These are phyloP conservation scores for Sugiyamaella pinicola DNA, from an alignment of 1,139 yeast genomes.

Conservation along the genomic window DNA sequence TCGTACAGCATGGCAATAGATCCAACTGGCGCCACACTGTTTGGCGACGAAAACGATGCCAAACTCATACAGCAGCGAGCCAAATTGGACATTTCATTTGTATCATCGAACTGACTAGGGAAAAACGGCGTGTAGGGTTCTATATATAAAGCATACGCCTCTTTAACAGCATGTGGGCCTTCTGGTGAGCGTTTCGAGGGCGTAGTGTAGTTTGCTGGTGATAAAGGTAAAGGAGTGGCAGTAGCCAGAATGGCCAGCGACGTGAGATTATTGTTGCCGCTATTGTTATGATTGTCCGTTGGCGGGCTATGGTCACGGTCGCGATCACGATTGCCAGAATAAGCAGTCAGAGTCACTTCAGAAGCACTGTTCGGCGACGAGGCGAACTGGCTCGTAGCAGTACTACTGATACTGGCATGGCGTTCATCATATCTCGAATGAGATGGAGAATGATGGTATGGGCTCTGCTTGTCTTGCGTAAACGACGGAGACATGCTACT, in stretches of 20 bases:
- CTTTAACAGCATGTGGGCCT: constrained; percentile 15
- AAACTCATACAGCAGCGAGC: constrained; percentile 29
- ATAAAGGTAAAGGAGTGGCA: neutral
- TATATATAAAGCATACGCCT: constrained; percentile 25
- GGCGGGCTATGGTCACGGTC: neutral
- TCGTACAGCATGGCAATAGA: constrained; percentile 25
- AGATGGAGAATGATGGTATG: neutral
- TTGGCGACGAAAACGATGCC: constrained; percentile 26
- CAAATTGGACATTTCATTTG: constrained; percentile 18
- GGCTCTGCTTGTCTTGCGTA: neutral
- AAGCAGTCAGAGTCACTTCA: neutral
- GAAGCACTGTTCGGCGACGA: constrained; percentile 2
- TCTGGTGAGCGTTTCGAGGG: constrained; percentile 5
- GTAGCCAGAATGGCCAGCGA: constrained; percentile 9
- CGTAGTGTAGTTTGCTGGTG: neutral
- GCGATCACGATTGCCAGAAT: neutral
- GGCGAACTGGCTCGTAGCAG: neutral
- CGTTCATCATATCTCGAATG: neutral
- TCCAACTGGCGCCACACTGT: constrained; percentile 24
- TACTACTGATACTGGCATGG: neutral
- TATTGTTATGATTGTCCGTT: neutral
- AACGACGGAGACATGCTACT: neutral
- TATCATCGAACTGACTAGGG: constrained; percentile 12
- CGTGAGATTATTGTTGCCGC: neutral
- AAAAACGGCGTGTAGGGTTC: constrained; percentile 30